Percentiles rank a stretch among this genome's conserved stretches.
Evolutionary conservation across 768 basidiomycete species (phyloP).

Genomic region (Dentipellis sp.): DNA sequence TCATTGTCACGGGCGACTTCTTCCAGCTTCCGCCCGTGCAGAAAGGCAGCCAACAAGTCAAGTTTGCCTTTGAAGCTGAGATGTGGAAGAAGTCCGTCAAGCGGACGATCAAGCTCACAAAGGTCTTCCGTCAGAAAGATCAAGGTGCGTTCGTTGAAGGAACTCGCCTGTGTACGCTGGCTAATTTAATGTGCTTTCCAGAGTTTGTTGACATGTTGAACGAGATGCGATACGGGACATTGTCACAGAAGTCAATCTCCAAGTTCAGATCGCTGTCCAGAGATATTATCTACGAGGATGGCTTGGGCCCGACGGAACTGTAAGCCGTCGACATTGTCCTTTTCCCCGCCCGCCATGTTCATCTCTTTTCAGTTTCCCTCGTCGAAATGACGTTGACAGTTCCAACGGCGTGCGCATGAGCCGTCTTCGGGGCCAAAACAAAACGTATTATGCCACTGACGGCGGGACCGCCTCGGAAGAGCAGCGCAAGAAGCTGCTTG

Average conservation of each 20-base stretch:
- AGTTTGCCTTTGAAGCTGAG: slow-evolving; percentile 88
- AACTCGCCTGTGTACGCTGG: slow-evolving; percentile 2
- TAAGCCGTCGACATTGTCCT: slow-evolving; percentile 28
- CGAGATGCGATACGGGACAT: slow-evolving; percentile 88
- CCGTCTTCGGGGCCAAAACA: slow-evolving; percentile 42
- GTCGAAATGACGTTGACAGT: slow-evolving; percentile 83
- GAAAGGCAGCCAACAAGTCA: slow-evolving; percentile 48
- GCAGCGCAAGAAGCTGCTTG: slow-evolving; percentile 69
- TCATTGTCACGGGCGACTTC: slow-evolving; percentile 94
- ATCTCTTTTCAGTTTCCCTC: slow-evolving; percentile 59
- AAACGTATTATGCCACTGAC: slow-evolving; percentile 52
- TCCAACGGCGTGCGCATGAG: slow-evolving; percentile 69
- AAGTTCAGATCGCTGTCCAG: slow-evolving; percentile 68
- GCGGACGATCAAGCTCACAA: slow-evolving; percentile 84
- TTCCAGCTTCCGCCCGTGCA: slow-evolving; percentile 94
- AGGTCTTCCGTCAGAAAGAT: slow-evolving; percentile 93
- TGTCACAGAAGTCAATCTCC: slow-evolving; percentile 54
- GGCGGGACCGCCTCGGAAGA: slow-evolving; percentile 42
- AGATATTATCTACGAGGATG: slow-evolving; percentile 67
- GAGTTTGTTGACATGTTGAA: slow-evolving; percentile 96
- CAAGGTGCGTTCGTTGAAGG: slow-evolving; percentile 43
- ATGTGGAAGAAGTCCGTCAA: slow-evolving; percentile 68
- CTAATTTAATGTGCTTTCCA: slow-evolving; percentile 20
- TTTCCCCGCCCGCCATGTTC: not conserved
- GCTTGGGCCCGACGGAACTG: slow-evolving; percentile 86